Evolutionary conservation across 805 yeast genomes (phyloP).

Genomic region (Sungouiella thailandica): DNA sequence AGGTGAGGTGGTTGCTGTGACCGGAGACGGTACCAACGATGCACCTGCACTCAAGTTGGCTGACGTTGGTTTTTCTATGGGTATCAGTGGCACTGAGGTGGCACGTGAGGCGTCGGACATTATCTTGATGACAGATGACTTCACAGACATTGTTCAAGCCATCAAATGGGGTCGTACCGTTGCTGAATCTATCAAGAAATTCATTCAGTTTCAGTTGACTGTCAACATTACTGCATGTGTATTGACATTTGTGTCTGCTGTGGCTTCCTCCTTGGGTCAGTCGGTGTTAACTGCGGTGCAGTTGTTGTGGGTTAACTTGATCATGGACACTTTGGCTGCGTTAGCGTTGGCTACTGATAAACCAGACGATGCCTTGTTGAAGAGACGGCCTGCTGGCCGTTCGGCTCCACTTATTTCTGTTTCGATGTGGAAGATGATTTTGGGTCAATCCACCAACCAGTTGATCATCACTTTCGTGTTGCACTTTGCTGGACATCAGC

Average conservation of each 20-base stretch:
- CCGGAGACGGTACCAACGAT: constrained; percentile 99
- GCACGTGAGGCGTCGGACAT: constrained; percentile 97
- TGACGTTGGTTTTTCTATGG: constrained; percentile 98
- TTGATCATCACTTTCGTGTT: constrained; percentile 71
- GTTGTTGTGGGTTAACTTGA: constrained; percentile 92
- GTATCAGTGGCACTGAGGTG: constrained; percentile 96
- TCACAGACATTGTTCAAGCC: constrained; percentile 91
- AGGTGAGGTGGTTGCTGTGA: constrained; percentile 96
- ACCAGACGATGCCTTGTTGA: constrained; percentile 77
- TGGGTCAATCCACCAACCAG: constrained; percentile 81
- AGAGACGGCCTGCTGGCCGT: constrained; percentile 82
- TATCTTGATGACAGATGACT: constrained; percentile 90
- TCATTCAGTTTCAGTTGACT: constrained; percentile 93
- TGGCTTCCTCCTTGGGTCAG: constrained; percentile 68
- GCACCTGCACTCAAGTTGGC: constrained; percentile 97
- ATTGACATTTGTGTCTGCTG: constrained; percentile 90
- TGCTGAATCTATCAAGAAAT: constrained; percentile 88
- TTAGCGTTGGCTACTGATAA: constrained; percentile 96
- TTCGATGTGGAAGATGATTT: constrained; percentile 98
- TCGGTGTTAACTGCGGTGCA: constrained; percentile 97
- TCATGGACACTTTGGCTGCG: constrained; percentile 98
- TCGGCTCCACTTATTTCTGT: constrained; percentile 72
- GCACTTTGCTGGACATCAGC: constrained; percentile 68
- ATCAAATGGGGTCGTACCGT: constrained; percentile 99
- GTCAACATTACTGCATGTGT: constrained; percentile 96